Evolutionary conservation across 495 filamentous ascomycete genomes (phyloP), one percentile per base, ranked within the genome.

Genomic region (Penicillium bovifimosum): DNA sequence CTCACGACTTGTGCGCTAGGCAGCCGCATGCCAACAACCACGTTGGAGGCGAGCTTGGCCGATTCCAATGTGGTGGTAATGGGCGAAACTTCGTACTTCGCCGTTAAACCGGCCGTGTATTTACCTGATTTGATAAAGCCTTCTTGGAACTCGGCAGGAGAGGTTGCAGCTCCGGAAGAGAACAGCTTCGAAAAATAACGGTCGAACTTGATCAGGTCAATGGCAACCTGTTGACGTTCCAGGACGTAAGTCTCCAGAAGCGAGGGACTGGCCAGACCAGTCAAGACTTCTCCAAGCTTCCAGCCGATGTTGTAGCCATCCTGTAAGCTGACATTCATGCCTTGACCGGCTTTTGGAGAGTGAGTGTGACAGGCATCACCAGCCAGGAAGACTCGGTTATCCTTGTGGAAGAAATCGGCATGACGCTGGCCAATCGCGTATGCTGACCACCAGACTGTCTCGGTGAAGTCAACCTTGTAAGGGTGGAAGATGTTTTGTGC

Each of bases 141-240:
- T 36, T 84, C 74, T 38, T 79, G 73, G 42, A 86, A 80, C 29
- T 76, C 62, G 24, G 67, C 65, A 4, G 72, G 56, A 9, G 61
- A 61, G 36, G 65, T 54, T 63, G 69, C 27, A 31, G 62, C 50
- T 61, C 72, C 62, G 2, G 71, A 68, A 5, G 78, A 81, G 60
- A 88, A 87, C 5, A 84, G 64, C 49, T 75, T 74, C 0, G 86
- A 76, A 57, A 86, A 89, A 53, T 77, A 73, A 0, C 82, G 75
- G 51, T 91, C 87, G 54, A 90, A 91, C 31, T 83, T 81, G 53
- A 91, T 87, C 33, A 93, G 66, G 44, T 86, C 78, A n/a, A 78
- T 73, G 2, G 87, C 87, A 14, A 84, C 82, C 55, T 78, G 78
- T 58, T 82, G 73, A 3, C 87, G 76, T 65, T 92, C 88, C 5